Base-by-base conservation (phyloP, 2,329 filamentous ascomycete genomes). In the Alternaria sp. region DNA sequence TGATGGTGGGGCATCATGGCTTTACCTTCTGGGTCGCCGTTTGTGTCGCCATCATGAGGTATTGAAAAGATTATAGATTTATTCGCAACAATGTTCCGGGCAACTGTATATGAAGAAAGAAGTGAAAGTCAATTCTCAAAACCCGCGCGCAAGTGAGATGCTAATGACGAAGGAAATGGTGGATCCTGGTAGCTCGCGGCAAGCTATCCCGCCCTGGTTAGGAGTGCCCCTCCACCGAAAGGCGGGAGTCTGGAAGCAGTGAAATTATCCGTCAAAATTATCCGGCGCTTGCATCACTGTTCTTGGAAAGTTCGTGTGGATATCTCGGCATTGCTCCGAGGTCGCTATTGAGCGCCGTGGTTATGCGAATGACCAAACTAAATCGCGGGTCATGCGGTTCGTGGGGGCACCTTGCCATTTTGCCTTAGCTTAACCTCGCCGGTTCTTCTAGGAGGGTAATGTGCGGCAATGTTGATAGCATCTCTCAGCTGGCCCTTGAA, bases 251-350 rank as follows among this genome's bases (percentile, higher is more conserved):
- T 69, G 68, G 64, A 67, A 61, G 65, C 58, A 52, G 43, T 56
- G 43, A 54, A 62, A 74, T 77, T 73, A 78, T 51, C 74, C 75
- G 74, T 57, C 45, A 45, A 64, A 66, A 73, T 78, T 78, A 78
- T 67, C 75, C 76, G 75, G 64, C 64, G 68, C 66, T 66, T 67
- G 59, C 60, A 62, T 68, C 51, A 63, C 54, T 57, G 55, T 55
- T 65, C 58, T 66, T 57, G 63, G 67, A 62, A 46, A 57, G 65
- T 60, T 62, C 56, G 60, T 53, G 59, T 53, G 49, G 40, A n/a
- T 61, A 53, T 59, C 61, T 69, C 62, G 61, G 67, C 60, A 53
- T 46, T 60, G 62, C 44, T 55, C 69, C 71, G 70, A 70, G 65
- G 54, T 70, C 69, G 72, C 68, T 63, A 48, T 57, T 34, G 46